Evolutionary conservation across 2,329 filamentous ascomycete species (phyloP).

Genomic region (Aphanocladium album): DNA sequence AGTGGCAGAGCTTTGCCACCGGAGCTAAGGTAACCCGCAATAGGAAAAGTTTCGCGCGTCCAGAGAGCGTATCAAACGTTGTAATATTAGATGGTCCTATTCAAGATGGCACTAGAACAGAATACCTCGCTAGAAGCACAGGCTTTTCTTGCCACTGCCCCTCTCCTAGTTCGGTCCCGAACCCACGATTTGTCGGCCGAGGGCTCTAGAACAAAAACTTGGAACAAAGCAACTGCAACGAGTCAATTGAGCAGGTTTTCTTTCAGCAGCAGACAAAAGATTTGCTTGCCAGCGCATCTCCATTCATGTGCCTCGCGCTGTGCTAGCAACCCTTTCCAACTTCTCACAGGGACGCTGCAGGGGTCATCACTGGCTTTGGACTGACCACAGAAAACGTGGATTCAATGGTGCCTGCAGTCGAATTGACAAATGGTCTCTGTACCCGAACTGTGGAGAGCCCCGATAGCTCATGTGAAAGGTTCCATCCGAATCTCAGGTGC

Average conservation of each 20-base stretch:
- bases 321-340: neutral
- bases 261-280: neutral
- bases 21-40: neutral
- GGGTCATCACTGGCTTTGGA: neutral
- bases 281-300: too few species aligned
- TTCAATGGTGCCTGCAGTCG: neutral
- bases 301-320: too few species aligned
- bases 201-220: neutral
- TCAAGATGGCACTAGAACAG: neutral
- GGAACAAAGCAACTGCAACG: neutral
- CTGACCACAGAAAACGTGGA: conserved; percentile 3
- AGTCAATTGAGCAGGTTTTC: neutral
- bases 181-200: neutral
- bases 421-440: conserved; percentile 5
- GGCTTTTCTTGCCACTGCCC: neutral
- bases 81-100: neutral
- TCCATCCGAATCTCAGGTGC: neutral
- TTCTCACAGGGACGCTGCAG: neutral
- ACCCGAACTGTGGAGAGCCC: neutral
- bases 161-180: neutral
- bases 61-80: neutral
- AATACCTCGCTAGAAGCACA: neutral
- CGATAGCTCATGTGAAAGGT: neutral
- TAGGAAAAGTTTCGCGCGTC: neutral
- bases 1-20: neutral